Evolutionary conservation across 2,329 filamentous ascomycete species (phyloP).

Genomic region (Emericellopsis cladophorae): DNA sequence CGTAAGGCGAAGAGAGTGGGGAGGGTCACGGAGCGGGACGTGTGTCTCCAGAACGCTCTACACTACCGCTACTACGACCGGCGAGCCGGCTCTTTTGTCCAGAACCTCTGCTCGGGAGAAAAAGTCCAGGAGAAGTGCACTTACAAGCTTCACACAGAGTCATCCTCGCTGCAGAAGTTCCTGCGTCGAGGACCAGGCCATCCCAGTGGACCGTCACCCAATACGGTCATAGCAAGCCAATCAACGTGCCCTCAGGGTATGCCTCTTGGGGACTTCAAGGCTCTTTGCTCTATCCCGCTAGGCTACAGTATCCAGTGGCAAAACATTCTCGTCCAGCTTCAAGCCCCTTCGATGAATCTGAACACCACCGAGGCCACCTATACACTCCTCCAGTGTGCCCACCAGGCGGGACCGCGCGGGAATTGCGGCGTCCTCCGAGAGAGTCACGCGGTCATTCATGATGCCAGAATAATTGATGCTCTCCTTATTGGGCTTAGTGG

Average conservation of each 20-base stretch:
- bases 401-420: constrained; percentile 28
- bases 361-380: constrained; percentile 31
- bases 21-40: background rate
- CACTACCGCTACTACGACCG: constrained; percentile 23
- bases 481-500: background rate
- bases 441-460: constrained; percentile 20
- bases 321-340: constrained; percentile 40
- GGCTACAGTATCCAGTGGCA: constrained; percentile 38
- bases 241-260: constrained; percentile 30
- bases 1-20: background rate
- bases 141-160: constrained; percentile 21
- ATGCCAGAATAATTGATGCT: constrained; percentile 15
- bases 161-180: constrained; percentile 23
- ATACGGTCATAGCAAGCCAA: constrained; percentile 37
- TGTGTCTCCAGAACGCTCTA: constrained; percentile 25
- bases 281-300: constrained; percentile 32
- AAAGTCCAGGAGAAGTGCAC: constrained; percentile 21
- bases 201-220: constrained; percentile 22
- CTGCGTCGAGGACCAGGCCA: constrained; percentile 14
- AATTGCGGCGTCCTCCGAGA: constrained; percentile 8
- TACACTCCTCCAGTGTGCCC: constrained; percentile 33
- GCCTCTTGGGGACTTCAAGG: constrained; percentile 38
- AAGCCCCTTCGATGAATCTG: constrained; percentile 32
- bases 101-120: constrained; percentile 5
- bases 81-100: constrained; percentile 3